Evolutionary conservation across 75 land plant genomes (phyloP).

Genomic region (Ceratopteris richardii): DNA sequence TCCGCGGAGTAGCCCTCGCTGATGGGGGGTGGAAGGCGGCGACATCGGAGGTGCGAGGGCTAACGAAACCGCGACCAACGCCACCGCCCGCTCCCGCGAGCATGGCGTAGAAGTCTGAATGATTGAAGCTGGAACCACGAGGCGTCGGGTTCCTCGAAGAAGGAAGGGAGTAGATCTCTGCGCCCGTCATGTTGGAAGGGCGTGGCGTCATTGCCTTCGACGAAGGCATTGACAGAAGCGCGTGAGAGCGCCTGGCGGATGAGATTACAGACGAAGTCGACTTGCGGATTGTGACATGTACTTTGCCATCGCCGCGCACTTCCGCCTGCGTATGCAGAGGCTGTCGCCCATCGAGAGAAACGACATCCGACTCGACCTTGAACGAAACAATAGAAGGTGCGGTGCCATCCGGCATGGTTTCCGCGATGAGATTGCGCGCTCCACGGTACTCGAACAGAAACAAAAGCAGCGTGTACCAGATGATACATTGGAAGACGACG

Average conservation of each 20-base stretch:
- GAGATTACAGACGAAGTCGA: constrained; percentile 47
- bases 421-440: constrained; percentile 32
- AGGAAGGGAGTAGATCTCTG: constrained; percentile 80
- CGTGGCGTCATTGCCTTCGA: constrained; percentile 33
- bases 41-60: not conserved
- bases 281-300: constrained; percentile 83
- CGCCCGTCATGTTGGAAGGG: constrained; percentile 77
- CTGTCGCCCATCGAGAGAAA: constrained; percentile 73
- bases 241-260: not conserved
- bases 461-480: constrained; percentile 68
- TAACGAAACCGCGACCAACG: constrained; percentile 13
- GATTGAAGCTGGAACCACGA: constrained; percentile 78
- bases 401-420: constrained; percentile 40
- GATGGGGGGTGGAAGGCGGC: constrained; percentile 1
- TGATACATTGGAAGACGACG: constrained; percentile 56
- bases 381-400: constrained; percentile 40
- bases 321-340: constrained; percentile 71
- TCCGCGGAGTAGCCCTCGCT: not conserved
- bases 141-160: constrained; percentile 77
- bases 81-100: constrained; percentile 30
- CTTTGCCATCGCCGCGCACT: constrained; percentile 81
- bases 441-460: constrained; percentile 58
- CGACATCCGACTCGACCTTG: constrained; percentile 46
- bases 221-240: constrained; percentile 6
- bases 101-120: constrained; percentile 69